These are phyloP conservation scores for Penicillium aurantiogriseum DNA, from an alignment of 2,329 filamentous ascomycete genomes.

Conservation along the genomic window DNA sequence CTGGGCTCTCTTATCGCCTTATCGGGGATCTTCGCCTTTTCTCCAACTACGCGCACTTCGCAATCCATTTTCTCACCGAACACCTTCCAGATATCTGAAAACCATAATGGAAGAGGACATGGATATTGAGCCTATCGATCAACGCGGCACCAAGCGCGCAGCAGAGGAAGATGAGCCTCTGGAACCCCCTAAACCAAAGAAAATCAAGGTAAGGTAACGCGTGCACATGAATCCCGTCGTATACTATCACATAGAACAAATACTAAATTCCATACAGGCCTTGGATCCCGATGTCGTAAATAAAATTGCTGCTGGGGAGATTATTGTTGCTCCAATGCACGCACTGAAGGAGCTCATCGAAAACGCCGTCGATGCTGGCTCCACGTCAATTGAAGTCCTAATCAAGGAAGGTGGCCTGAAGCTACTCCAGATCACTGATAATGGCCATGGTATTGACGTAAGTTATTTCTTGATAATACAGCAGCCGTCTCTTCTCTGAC, in stretches of 20 bases:
- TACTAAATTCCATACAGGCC: conserved; percentile 54
- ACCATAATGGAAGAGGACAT: conserved; percentile 41
- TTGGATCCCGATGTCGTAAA: conserved; percentile 92
- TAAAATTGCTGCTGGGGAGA: conserved; percentile 97
- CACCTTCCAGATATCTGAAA: not conserved
- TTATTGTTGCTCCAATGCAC: conserved; percentile 95
- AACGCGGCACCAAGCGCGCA: conserved; percentile 51
- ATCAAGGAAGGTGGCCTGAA: conserved; percentile 96
- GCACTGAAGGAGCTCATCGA: conserved; percentile 95
- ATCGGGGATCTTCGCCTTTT: conserved; percentile 20
- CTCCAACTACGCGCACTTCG: conserved; percentile 10
- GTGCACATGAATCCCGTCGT: not conserved
- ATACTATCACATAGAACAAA: conserved; percentile 1
- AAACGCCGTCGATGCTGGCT: conserved; percentile 95
- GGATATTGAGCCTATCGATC: conserved; percentile 42
- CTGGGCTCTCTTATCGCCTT: conserved; percentile 19
- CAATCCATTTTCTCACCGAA: not conserved
- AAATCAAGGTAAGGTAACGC: conserved; percentile 41
- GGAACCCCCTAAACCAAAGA: conserved; percentile 44
- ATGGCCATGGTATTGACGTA: conserved; percentile 92
- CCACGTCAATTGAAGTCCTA: conserved; percentile 83
- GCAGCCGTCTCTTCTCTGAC: conserved; percentile 14
- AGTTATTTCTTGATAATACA: conserved; percentile 27
- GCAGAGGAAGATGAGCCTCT: conserved; percentile 44
- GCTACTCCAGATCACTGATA: conserved; percentile 93